Evolutionary conservation across 2,329 filamentous ascomycete species (phyloP), one percentile per base, ranked within the genome.

Genomic region (Amylocarpus encephaloides): DNA sequence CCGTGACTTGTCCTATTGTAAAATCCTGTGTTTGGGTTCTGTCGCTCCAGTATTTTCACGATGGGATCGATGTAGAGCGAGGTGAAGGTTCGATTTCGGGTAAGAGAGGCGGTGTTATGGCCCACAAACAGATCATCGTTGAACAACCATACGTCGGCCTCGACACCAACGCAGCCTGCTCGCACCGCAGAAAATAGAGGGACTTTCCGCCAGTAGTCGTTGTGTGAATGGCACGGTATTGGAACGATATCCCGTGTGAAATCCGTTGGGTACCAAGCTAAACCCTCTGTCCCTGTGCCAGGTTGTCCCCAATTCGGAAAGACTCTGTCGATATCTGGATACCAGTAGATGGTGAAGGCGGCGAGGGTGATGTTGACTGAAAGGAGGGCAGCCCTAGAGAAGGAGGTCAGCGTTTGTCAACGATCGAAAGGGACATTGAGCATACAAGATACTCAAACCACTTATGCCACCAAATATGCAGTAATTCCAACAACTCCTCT

Each of bases 131-230:
- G 71, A 10, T 79, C 72, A 4, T 72, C 64, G 48, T 76, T 71
- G 43, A 75, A 75, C 1, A 79, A 70, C 80, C 82, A 88, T 18
- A 88, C 77, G 61, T 88, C 85, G 2, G 82, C 83, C 66, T 88
- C 85, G 3, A 86, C 72, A 9, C 81, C 77, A 5, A 78, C 77
- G 57, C 80, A 85, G 6, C 81, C 79, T 5, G 75, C 74, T 6
- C 70, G 65, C 1, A 84, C 64, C 18, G 84, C 85, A 10, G 79
- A 79, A 59, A 78, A 82, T 3, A 88, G 70, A 0, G 84, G 83
- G 0, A 77, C 70, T 15, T 71, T 70, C 43, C 81, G 76, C 79
- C 80, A 84, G 65, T 87, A 88, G 64, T 88, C 83, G 59, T 87
- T 86, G 62, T 87, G 83, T 1, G 79, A 83, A 63, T 86, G 82